Percentiles rank a stretch among this genome's conserved stretches.
These are phyloP conservation scores for Sphagnum contortum DNA, from an alignment of 225 moss, liverwort and hornwort genomes.

Conservation along the genomic window DNA sequence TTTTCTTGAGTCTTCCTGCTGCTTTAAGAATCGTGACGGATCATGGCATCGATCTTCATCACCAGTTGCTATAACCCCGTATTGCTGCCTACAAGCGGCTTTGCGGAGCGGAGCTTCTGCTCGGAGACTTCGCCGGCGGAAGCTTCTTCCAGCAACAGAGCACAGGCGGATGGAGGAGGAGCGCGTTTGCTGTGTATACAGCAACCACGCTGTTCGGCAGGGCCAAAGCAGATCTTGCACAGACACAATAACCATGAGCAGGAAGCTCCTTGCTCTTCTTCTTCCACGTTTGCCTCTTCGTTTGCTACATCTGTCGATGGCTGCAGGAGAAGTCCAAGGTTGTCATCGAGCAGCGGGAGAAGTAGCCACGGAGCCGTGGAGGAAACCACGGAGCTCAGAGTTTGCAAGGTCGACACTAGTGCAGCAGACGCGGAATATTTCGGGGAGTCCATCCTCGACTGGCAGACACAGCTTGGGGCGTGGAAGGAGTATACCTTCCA, in stretches of 20 bases:
- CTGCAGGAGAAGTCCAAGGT: constrained; percentile 41
- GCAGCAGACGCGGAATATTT: constrained; percentile 33
- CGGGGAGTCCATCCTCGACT: constrained; percentile 50
- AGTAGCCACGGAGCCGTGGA: too few relatives aligned
- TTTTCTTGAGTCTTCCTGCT: neutral
- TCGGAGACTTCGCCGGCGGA: constrained; percentile 37
- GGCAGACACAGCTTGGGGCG: constrained; percentile 42
- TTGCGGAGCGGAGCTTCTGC: constrained; percentile 25
- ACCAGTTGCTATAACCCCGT: constrained; percentile 6
- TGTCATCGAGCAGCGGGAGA: constrained; percentile 13
- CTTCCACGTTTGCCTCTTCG: constrained; percentile 7
- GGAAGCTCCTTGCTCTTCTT: constrained; percentile 6
- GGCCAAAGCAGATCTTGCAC: constrained; percentile 21
- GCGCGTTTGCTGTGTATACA: constrained; percentile 11
- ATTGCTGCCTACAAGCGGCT: constrained; percentile 16
- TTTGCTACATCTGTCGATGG: constrained; percentile 20
- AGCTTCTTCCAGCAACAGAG: constrained; percentile 28
- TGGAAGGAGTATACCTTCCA: constrained; percentile 53
- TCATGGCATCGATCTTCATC: constrained; percentile 26
- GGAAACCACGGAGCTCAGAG: constrained; percentile 11
- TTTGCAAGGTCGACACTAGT: constrained; percentile 8
- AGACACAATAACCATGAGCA: constrained; percentile 17
- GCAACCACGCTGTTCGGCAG: constrained; percentile 3
- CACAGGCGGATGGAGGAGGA: constrained; percentile 4
- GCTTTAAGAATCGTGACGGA: neutral